Percentiles rank a stretch among this genome's conserved stretches.
Evolutionary conservation across 306 rosid species (phyloP).

Genomic region (Begonia masoniana): DNA sequence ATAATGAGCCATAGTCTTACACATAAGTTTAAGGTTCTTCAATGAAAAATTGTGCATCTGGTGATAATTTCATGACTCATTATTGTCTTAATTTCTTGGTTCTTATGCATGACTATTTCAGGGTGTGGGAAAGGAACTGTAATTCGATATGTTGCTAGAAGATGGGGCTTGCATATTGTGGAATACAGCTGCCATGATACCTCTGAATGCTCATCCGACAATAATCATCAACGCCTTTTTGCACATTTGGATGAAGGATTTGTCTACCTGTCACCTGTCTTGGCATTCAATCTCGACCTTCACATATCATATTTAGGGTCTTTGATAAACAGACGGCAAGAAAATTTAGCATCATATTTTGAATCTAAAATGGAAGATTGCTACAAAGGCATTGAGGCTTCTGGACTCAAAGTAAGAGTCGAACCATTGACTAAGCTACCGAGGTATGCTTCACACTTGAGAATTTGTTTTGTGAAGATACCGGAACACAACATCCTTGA

Average conservation of each 20-base stretch:
- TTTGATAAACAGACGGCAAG: slow-evolving; percentile 44
- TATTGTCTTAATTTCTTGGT: background rate
- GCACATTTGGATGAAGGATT: slow-evolving; percentile 20
- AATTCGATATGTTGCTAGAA: slow-evolving; percentile 64
- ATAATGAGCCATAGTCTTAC: too few species aligned
- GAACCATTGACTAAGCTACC: slow-evolving; percentile 39
- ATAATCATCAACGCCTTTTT: slow-evolving; percentile 9
- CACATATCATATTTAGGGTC: slow-evolving; percentile 66
- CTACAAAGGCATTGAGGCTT: slow-evolving; percentile 17
- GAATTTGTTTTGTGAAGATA: slow-evolving; percentile 76
- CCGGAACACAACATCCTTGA: slow-evolving; percentile 70
- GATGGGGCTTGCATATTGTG: slow-evolving; percentile 63
- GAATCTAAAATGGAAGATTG: slow-evolving; percentile 28
- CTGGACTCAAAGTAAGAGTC: slow-evolving; percentile 32
- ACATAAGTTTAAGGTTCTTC: too few species aligned
- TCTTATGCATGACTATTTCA: slow-evolving; percentile 25
- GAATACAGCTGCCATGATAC: slow-evolving; percentile 79
- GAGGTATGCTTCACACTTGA: slow-evolving; percentile 59
- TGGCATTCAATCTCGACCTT: slow-evolving; percentile 75
- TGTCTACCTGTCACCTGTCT: slow-evolving; percentile 62
- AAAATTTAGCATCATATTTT: slow-evolving; percentile 45
- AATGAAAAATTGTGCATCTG: too few species aligned
- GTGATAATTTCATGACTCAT: too few species aligned
- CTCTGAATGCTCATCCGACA: slow-evolving; percentile 4
- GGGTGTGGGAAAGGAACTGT: slow-evolving; percentile 79